Evolutionary conservation across 495 filamentous ascomycete genomes (phyloP), one percentile per base, ranked within the genome.

Genomic region (Penicillium taxi): DNA sequence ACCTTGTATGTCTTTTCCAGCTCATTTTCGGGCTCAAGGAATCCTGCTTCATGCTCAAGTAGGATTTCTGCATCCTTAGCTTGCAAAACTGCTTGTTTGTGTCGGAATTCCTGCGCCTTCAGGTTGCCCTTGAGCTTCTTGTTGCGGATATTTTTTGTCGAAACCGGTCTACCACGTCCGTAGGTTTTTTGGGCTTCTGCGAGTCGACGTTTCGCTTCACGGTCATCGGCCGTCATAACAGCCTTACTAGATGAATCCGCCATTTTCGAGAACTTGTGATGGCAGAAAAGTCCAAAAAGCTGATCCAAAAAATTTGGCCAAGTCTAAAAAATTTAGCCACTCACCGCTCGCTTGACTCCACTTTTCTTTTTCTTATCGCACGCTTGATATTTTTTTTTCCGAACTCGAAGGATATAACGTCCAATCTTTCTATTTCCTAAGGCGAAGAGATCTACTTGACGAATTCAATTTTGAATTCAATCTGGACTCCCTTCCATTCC

Each of bases 51-150:
- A 50, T 94, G 84, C 56, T 95, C 90, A 24, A 90, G 75, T 28
- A 98, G 69, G 42, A 96, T 94, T 66, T 96, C 93, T 5, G 88
- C 86, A 77, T 96, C 88, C 55, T 89, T 86, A 4, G 90, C 85
- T 55, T 80, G 78, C 6, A 91, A 58, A 0, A 81, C 63, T 2
- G 89, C 89, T 50, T 80, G 73, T 57, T 88, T 77, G 61, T 89
- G 88, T 55, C 85, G 88, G 31, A 62, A 64, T 52, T 98, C 91
- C 31, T 95, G 70, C 9, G 67, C 67, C 44, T 75, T 78, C 4
- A 98, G 67, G 48, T 84, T 94, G 3, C 77, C 74, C 22, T 86
- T 79, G 22, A 96, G 67, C 53, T 96, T 98, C 70, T 86, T 94
- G 69, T 96, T 88, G 45, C 74, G 81, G 23, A 80, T 56, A 9